Evolutionary conservation across 352 stramenopile genomes (phyloP).

Genomic region (Thraustochytrium striatum): DNA sequence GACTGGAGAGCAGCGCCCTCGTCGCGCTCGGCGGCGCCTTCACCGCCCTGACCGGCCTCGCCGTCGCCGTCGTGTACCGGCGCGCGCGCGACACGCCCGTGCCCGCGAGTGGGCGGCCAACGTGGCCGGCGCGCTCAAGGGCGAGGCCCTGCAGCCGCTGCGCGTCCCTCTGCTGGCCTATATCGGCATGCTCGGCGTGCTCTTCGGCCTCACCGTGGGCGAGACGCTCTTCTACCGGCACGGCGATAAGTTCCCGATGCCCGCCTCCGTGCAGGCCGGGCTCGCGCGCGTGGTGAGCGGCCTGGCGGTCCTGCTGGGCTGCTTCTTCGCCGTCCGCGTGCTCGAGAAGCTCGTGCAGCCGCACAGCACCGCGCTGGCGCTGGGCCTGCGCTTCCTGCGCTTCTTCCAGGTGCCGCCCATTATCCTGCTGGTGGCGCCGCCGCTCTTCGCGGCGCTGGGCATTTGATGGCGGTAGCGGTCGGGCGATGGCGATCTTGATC

Average conservation of each 20-base stretch:
- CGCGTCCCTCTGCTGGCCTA: not conserved
- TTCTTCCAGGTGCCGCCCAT: not conserved
- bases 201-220: not conserved
- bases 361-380: not conserved
- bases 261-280: not conserved
- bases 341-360: not conserved
- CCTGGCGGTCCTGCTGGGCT: not conserved
- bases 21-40: too few relatives aligned
- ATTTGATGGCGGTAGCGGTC: too few relatives aligned
- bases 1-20: not conserved
- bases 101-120: not conserved
- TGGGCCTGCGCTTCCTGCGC: not conserved
- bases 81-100: too few relatives aligned
- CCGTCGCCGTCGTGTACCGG: too few relatives aligned
- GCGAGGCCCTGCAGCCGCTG: not conserved
- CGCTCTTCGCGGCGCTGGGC: not conserved
- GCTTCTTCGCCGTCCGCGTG: not conserved
- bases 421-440: not conserved
- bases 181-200: constrained; percentile 2
- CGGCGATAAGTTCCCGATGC: not conserved
- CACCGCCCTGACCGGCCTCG: too few relatives aligned
- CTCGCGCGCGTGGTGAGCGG: not conserved
- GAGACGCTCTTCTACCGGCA: not conserved
- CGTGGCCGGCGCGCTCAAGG: not conserved
- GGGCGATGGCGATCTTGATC: too few relatives aligned